Conservation (phyloP, 805 yeast species). For the Yarrowia yakushimensis region DNA sequence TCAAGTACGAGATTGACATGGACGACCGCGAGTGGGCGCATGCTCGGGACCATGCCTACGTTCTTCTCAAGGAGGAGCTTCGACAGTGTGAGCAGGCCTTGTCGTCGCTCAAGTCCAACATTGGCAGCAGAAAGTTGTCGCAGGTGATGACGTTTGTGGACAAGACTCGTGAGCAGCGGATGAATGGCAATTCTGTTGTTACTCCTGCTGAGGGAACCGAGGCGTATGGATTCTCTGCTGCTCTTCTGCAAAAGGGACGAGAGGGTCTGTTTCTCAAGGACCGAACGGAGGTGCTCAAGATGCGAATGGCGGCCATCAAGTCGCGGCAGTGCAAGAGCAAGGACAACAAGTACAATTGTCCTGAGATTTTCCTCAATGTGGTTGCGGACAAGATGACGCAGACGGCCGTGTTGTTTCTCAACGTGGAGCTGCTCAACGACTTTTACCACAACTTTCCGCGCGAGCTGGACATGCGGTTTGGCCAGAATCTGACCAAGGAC, state of each 20-base stretch:
- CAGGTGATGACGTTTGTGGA: conserved; percentile 73
- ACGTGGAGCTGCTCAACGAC: conserved; percentile 90
- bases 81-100: conserved; percentile 71
- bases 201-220: conserved; percentile 49
- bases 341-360: conserved; percentile 84
- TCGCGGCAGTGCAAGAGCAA: conserved; percentile 72
- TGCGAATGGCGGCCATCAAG: conserved; percentile 73
- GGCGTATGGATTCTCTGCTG: conserved; percentile 78
- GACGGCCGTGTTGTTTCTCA: conserved; percentile 87
- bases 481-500: conserved; percentile 59
- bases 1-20: conserved; percentile 92
- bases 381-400: conserved; percentile 88
- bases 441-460: conserved; percentile 95
- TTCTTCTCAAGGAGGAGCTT: conserved; percentile 75
- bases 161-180: conserved; percentile 27
- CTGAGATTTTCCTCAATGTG: conserved; percentile 88
- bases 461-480: conserved; percentile 76
- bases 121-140: conserved; percentile 79
- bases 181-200: conserved; percentile 27
- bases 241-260: conserved; percentile 70
- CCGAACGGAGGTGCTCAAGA: conserved; percentile 61
- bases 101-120: conserved; percentile 54
- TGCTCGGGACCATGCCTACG: conserved; percentile 74
- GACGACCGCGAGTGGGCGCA: conserved; percentile 91
- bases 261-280: conserved; percentile 79